Percentiles rank a stretch among this genome's conserved stretches.
These are phyloP conservation scores for Acanthamoeba lenticulata DNA, from an alignment of 208 protist species.

Conservation along the genomic window DNA sequence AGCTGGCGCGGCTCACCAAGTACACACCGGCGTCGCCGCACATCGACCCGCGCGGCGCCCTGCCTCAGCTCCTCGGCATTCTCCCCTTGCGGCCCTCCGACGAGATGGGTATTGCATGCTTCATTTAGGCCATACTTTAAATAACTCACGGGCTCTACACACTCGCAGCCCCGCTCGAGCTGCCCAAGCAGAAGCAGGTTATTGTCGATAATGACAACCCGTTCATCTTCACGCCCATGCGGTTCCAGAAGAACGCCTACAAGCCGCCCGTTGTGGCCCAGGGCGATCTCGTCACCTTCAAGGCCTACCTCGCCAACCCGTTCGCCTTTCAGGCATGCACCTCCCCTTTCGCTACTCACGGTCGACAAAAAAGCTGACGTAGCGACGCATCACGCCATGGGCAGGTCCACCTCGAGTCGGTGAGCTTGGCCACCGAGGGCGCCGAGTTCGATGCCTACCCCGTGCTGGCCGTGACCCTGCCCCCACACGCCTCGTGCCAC, in stretches of 20 bases:
- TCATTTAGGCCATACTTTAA: no score
- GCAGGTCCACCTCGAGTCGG: slow-evolving; percentile 5
- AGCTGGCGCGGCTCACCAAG: slow-evolving; percentile 30
- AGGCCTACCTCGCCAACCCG: slow-evolving; percentile 40
- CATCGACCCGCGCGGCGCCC: slow-evolving; percentile 39
- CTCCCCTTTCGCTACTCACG: background rate
- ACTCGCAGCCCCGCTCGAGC: background rate
- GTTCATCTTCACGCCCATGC: slow-evolving; percentile 39
- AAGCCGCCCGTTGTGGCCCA: background rate
- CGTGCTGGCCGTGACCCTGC: background rate
- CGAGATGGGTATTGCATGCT: slow-evolving; percentile 15
- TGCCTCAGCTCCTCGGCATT: background rate
- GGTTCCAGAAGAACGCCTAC: slow-evolving; percentile 25
- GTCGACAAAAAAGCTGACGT: background rate
- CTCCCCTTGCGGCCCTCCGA: background rate
- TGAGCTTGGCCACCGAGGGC: background rate
- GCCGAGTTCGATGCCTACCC: slow-evolving; percentile 18
- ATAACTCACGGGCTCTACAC: no score
- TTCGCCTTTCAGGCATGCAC: background rate
- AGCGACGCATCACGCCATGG: background rate
- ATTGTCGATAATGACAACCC: background rate
- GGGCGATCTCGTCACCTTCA: background rate
- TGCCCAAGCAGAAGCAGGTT: background rate
- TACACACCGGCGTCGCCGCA: background rate
- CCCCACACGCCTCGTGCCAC: background rate